Percentiles rank a stretch among this genome's conserved stretches.
Conservation (phyloP, 352 stramenopile species). For the Aphanomyces invadans region DNA sequence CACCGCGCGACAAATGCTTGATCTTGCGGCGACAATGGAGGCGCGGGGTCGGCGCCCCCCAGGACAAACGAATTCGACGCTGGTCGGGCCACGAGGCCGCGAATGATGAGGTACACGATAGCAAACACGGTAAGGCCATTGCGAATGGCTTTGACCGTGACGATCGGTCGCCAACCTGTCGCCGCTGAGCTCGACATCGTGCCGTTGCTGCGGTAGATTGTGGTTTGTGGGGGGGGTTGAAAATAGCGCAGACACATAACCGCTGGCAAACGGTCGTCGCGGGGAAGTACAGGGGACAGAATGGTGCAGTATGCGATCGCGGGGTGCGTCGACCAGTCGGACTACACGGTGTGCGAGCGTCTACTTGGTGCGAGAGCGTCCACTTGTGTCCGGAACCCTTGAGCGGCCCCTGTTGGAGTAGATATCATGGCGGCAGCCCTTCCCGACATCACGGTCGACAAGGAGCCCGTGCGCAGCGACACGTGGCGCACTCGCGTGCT, state of each 20-base stretch:
- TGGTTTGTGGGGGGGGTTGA: not conserved
- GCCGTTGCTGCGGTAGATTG: too few relatives aligned
- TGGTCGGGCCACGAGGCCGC: not conserved
- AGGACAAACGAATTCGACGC: not conserved
- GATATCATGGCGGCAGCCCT: slow-evolving; percentile 7
- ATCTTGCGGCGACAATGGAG: slow-evolving; percentile 9
- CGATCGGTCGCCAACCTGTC: not conserved
- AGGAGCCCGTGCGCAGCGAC: not conserved
- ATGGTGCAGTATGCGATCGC: slow-evolving; percentile 19
- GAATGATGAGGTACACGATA: slow-evolving; percentile 1
- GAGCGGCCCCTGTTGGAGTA: too few relatives aligned
- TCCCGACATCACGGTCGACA: slow-evolving; percentile 12
- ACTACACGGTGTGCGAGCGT: slow-evolving; percentile 19
- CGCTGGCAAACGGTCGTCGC: not conserved
- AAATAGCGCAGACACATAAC: not conserved
- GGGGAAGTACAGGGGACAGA: not conserved
- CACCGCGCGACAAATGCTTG: slow-evolving; percentile 9
- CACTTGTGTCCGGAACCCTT: too few relatives aligned
- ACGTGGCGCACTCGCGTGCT: not conserved
- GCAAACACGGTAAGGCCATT: slow-evolving; percentile 5
- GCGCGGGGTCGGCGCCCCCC: not conserved
- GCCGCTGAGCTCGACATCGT: too few relatives aligned
- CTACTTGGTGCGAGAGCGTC: not conserved
- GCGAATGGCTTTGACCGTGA: not conserved
- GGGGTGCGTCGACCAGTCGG: slow-evolving; percentile 3